phyloP scores from a whole-genome alignment of 1,284 basidiomycete genomes.

The Cryptococcus jaspeensis region DNA sequence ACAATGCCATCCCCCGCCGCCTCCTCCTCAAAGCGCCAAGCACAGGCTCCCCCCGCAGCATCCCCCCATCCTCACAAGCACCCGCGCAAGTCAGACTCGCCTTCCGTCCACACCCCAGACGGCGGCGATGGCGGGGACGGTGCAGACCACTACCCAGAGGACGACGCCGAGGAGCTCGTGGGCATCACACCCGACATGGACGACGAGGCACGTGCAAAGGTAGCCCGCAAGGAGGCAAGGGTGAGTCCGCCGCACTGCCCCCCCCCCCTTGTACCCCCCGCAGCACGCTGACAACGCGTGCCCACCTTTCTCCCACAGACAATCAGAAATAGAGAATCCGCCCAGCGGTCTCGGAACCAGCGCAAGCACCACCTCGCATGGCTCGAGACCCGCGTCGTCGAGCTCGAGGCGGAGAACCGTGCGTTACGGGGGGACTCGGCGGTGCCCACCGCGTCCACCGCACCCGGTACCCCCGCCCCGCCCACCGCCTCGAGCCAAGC shows the following conservation, averaged over 20 bases:
- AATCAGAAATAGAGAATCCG: constrained; percentile 47
- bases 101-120: neutral
- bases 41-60: neutral
- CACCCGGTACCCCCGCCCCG: constrained; percentile 5
- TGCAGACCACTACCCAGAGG: no score
- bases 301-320: constrained; percentile 33
- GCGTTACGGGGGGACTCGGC: constrained; percentile 29
- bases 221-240: constrained; percentile 41
- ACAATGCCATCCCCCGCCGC: neutral
- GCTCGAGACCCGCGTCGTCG: constrained; percentile 45
- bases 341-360: constrained; percentile 48
- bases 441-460: neutral
- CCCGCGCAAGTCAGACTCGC: neutral
- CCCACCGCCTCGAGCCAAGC: no score
- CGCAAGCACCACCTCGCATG: constrained; percentile 48
- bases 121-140: neutral
- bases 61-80: neutral
- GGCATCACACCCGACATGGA: constrained; percentile 24
- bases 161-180: neutral
- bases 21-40: neutral
- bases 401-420: constrained; percentile 47
- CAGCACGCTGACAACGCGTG: no score
- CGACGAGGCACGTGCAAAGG: constrained; percentile 35
- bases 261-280: neutral
- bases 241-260: constrained; percentile 23